These are phyloP conservation scores for Ophiosphaerella korrae DNA, from an alignment of 2,329 filamentous ascomycete genomes.

Conservation along the genomic window DNA sequence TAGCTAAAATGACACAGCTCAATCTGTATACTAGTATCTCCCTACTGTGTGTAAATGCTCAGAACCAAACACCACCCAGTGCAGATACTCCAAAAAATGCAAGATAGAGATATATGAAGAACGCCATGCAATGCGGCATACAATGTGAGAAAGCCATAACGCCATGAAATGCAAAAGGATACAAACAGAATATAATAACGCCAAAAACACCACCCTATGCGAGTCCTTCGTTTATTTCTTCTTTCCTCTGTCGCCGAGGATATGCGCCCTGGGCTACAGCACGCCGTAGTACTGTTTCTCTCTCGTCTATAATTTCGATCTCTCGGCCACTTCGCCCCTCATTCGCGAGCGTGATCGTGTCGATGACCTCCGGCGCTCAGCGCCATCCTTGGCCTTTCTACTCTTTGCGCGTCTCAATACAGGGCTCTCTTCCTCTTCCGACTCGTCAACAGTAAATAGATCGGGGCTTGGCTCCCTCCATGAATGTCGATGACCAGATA, in stretches of 20 bases:
- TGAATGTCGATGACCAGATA: conserved; percentile 48
- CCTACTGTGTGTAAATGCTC: neutral
- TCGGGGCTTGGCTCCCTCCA: conserved; percentile 50
- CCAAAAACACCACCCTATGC: conserved; percentile 36
- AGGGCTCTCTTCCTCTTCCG: conserved; percentile 42
- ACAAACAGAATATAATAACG: conserved; percentile 18
- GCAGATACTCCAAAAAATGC: conserved; percentile 8
- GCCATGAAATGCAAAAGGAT: conserved; percentile 18
- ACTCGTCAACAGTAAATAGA: conserved; percentile 50
- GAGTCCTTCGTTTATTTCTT: neutral
- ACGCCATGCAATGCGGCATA: conserved; percentile 24
- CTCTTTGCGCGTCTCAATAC: conserved; percentile 32
- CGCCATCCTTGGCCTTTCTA: conserved; percentile 43
- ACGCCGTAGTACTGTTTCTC: neutral
- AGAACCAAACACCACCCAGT: neutral
- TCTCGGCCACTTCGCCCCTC: conserved; percentile 33
- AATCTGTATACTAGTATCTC: neutral
- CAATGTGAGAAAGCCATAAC: conserved; percentile 15
- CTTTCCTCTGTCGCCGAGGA: neutral
- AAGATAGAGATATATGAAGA: conserved; percentile 14
- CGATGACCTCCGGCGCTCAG: conserved; percentile 42
- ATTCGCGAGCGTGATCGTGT: conserved; percentile 34
- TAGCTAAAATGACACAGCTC: neutral
- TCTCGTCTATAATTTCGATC: conserved; percentile 34
- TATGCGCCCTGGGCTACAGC: neutral